These are phyloP conservation scores for Henckelia pumila DNA, from an alignment of 257 asterid genomes.

Conservation along the genomic window DNA sequence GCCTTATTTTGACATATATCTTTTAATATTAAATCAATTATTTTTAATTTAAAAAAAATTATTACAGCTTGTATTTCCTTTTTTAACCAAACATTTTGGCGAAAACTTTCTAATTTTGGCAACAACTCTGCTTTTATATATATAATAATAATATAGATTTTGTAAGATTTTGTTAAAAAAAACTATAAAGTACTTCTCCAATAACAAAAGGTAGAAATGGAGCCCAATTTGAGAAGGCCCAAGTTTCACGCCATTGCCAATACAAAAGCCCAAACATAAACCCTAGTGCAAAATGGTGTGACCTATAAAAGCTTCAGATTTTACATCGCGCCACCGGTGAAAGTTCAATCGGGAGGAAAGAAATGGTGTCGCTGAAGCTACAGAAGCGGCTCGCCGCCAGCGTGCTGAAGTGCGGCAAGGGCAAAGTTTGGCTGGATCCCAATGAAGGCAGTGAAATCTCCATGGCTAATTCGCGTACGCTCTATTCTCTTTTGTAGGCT, in stretches of 20 bases:
- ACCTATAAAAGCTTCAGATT: slow-evolving; percentile 21
- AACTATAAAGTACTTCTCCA: too few relatives aligned
- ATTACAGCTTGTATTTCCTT: too few relatives aligned
- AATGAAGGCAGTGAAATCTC: slow-evolving; percentile 46
- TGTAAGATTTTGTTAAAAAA: too few relatives aligned
- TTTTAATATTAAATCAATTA: too few relatives aligned
- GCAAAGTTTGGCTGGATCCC: slow-evolving; percentile 54
- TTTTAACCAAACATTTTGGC: too few relatives aligned
- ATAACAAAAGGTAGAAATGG: too few relatives aligned
- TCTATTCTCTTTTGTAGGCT: not conserved
- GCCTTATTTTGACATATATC: too few relatives aligned
- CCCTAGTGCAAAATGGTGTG: slow-evolving; percentile 25
- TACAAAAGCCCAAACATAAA: slow-evolving; percentile 16
- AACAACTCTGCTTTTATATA: too few relatives aligned
- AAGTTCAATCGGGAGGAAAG: slow-evolving; percentile 9
- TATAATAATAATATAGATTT: too few relatives aligned
- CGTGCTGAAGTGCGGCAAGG: slow-evolving; percentile 47
- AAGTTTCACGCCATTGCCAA: not conserved
- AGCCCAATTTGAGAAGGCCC: slow-evolving; percentile 9
- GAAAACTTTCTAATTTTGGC: too few relatives aligned
- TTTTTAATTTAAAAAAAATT: too few relatives aligned
- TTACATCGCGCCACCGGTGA: not conserved
- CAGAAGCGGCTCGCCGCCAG: slow-evolving; percentile 53
- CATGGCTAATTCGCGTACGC: slow-evolving; percentile 48
- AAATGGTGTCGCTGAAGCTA: slow-evolving; percentile 45